These are phyloP conservation scores for Populus simonii DNA, from an alignment of 345 rosid species.

Conservation along the genomic window DNA sequence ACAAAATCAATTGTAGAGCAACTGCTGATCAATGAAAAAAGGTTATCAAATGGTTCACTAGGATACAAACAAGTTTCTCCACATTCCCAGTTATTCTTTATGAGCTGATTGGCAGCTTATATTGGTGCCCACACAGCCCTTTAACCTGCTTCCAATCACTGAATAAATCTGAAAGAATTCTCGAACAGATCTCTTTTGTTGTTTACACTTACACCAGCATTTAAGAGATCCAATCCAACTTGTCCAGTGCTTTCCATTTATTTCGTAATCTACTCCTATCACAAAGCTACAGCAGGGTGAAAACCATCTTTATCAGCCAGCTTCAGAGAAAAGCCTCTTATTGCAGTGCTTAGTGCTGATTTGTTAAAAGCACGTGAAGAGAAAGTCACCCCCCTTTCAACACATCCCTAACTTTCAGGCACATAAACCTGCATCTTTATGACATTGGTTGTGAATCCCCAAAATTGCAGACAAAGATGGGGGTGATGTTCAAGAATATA, in stretches of 20 bases:
- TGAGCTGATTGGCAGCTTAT: background rate
- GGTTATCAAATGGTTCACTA: background rate
- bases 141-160: background rate
- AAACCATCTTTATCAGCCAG: background rate
- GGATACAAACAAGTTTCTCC: background rate
- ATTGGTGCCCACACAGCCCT: background rate
- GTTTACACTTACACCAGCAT: background rate
- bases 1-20: background rate
- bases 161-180: background rate
- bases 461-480: background rate
- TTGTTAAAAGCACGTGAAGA: too few species aligned
- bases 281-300: background rate
- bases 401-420: background rate
- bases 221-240: background rate
- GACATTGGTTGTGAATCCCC: background rate
- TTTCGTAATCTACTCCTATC: background rate
- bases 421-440: background rate
- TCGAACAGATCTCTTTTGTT: background rate
- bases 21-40: background rate
- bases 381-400: too few species aligned
- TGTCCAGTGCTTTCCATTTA: background rate
- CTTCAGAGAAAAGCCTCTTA: background rate
- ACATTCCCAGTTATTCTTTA: background rate
- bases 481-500: background rate
- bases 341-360: background rate